A percentile compares a stretch with the other conserved stretches of the same genome.
phyloP scores from a whole-genome alignment of 1,139 yeast genomes.

The Arxiozyma slooffiae region DNA sequence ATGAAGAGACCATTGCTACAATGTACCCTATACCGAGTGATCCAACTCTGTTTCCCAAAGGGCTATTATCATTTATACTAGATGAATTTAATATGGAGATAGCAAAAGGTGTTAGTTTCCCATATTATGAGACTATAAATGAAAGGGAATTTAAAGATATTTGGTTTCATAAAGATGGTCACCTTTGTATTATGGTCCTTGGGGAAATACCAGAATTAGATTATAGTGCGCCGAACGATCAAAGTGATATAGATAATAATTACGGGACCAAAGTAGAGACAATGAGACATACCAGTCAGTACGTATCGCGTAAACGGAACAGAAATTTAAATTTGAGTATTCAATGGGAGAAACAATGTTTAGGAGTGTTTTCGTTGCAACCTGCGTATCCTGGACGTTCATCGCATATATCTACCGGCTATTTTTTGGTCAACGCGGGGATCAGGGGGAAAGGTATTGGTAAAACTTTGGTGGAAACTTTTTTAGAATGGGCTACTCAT shows the following conservation, averaged over 20 bases:
- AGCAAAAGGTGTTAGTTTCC: slow-evolving; percentile 77
- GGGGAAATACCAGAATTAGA: slow-evolving; percentile 59
- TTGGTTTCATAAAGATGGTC: slow-evolving; percentile 67
- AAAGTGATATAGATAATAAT: slow-evolving; percentile 12
- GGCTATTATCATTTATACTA: slow-evolving; percentile 66
- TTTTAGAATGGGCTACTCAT: slow-evolving; percentile 81
- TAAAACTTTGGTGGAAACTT: slow-evolving; percentile 69
- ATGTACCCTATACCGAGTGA: slow-evolving; percentile 68
- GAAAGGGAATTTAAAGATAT: slow-evolving; percentile 64
- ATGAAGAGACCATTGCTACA: slow-evolving; percentile 86
- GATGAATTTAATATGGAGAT: slow-evolving; percentile 93
- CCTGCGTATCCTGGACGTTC: slow-evolving; percentile 92
- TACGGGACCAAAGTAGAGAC: slow-evolving; percentile 18
- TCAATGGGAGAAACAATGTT: slow-evolving; percentile 83
- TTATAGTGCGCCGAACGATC: slow-evolving; percentile 29
- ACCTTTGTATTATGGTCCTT: slow-evolving; percentile 77
- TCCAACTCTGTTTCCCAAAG: slow-evolving; percentile 56
- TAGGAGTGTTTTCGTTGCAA: slow-evolving; percentile 74
- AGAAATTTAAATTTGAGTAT: slow-evolving; percentile 32
- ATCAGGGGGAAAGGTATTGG: slow-evolving; percentile 93
- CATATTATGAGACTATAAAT: slow-evolving; percentile 69
- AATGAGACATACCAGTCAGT: slow-evolving; percentile 25
- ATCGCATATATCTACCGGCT: slow-evolving; percentile 86
- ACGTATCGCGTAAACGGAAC: slow-evolving; percentile 21
- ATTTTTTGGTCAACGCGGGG: slow-evolving; percentile 83